A percentile compares a stretch with the other conserved stretches of the same genome.
Conservation (phyloP, 176 grass and related monocot species). For the Pharus latifolius region DNA sequence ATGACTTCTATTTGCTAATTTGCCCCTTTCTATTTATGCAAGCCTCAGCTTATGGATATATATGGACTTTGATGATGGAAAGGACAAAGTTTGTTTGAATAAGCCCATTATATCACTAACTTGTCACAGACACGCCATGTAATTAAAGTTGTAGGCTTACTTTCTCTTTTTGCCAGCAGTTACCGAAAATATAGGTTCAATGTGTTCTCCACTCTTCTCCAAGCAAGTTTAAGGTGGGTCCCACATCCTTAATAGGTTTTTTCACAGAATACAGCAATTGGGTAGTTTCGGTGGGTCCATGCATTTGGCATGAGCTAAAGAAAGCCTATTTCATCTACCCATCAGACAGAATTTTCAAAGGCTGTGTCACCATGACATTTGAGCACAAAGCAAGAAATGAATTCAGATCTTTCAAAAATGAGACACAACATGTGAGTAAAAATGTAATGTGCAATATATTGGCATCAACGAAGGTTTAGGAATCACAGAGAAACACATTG, state of each 20-base stretch:
- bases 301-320: background rate
- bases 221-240: background rate
- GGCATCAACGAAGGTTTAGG: background rate
- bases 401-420: background rate
- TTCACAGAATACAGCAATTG: background rate
- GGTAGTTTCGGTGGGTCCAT: slow-evolving; percentile 1
- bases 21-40: background rate
- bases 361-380: background rate
- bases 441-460: background rate
- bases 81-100: background rate
- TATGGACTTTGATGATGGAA: background rate
- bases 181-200: background rate
- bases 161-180: background rate
- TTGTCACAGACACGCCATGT: background rate
- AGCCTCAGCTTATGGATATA: background rate
- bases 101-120: background rate
- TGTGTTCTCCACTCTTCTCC: background rate
- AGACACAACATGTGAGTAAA: background rate
- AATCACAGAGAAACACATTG: background rate
- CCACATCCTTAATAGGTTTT: background rate
- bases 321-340: background rate
- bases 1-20: too few relatives aligned
- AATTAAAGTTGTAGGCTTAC: background rate
- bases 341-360: background rate
- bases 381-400: background rate